These are phyloP conservation scores for Chalciporus pseudorubinellus DNA, from an alignment of 768 basidiomycete species.

Conservation along the genomic window DNA sequence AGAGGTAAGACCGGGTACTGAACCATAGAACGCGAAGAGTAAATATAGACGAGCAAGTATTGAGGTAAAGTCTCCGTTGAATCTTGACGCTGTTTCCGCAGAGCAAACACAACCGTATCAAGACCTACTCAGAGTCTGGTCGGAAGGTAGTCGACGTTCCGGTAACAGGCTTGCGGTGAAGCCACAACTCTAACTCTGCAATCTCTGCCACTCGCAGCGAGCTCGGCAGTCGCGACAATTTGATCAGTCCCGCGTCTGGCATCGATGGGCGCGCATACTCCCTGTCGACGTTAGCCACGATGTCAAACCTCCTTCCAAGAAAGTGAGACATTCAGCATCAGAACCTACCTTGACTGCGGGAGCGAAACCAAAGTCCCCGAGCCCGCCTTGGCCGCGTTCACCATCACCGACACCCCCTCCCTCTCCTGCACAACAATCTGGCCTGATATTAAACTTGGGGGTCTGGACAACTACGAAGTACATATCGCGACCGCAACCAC, in stretches of 20 bases:
- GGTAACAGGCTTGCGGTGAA: too few species aligned
- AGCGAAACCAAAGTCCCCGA: constrained; percentile 54
- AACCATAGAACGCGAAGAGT: too few species aligned
- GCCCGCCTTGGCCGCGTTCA: constrained; percentile 42
- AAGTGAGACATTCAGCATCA: constrained; percentile 24
- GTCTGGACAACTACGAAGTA: constrained; percentile 72
- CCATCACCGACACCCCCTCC: constrained; percentile 55
- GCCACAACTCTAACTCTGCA: too few species aligned
- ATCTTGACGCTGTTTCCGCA: too few species aligned
- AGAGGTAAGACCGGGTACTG: background rate
- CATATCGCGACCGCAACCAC: constrained; percentile 59
- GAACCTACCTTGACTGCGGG: constrained; percentile 31
- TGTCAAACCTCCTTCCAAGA: constrained; percentile 30
- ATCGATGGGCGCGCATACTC: constrained; percentile 12
- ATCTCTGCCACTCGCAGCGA: constrained; percentile 7
- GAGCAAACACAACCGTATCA: too few species aligned
- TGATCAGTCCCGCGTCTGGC: constrained; percentile 15
- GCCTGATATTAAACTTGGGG: constrained; percentile 66
- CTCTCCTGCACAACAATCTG: constrained; percentile 58
- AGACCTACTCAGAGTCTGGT: too few species aligned
- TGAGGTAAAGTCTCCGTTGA: too few species aligned
- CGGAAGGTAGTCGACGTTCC: too few species aligned
- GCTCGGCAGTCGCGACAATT: constrained; percentile 31
- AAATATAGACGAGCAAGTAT: too few species aligned
- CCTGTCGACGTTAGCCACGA: constrained; percentile 19